Evolutionary conservation across 192 early-diverging fungal genomes (phyloP), one percentile per base, ranked within the genome.

Genomic region (Coemansia sp.): DNA sequence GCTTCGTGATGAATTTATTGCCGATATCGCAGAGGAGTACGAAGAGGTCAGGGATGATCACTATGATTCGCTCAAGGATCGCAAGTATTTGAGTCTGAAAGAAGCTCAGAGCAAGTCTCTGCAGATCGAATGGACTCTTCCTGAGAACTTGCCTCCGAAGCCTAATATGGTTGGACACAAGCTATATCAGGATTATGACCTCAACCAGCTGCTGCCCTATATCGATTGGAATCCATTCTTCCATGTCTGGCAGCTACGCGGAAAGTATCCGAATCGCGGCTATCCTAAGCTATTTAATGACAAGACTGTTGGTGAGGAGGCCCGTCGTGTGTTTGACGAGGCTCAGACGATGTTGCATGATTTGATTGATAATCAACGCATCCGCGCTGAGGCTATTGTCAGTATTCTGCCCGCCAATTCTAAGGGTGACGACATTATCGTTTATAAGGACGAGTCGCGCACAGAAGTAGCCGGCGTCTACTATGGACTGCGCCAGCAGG

Each of bases 151-250:
- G 70, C 89, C 93, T 12, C 85, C 84, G 62, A 92, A 90, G 75
- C 95, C 95, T 14, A 86, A 82, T 58, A 86, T 93, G 78, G 70
- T 94, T 49, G 95, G 95, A 32, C 90, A 89, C 55, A 89, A 88
- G 65, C 76, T 90, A 14, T 89, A 90, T 61, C 79, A 90, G 53
- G 83, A 92, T 61, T 85, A 87, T 73, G 90, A 92, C 56, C 85
- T 98, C 49, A 82, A 85, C 50, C 70, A 82, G 41, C 78, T 98
- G 16, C 67, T 94, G 25, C 76, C 85, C n/a, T 91, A 90, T 65
- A 96, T 98, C 54, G 95, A 98, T 76, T 98, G 95, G 94, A 98
- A 94, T 57, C 95, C 95, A 28, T 98, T 98, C 87, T 98, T 98
- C 87, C 95, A 98, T 73, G 93, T 94, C 16, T 98, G 93, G 91